Evolutionary conservation across 75 land plant genomes (phyloP).

Genomic region (Sequoia sempervirens): DNA sequence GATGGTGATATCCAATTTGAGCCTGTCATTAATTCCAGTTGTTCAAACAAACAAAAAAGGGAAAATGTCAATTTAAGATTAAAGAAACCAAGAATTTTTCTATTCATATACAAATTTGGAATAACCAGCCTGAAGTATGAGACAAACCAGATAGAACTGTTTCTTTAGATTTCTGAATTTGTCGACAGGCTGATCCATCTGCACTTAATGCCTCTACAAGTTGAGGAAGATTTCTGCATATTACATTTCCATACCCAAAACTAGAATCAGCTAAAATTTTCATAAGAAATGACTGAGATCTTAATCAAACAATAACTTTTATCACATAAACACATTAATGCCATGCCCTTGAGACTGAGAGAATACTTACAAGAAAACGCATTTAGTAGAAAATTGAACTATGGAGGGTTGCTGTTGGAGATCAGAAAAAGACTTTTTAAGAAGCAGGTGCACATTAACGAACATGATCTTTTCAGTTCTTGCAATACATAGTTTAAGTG

Average conservation of each 20-base stretch:
- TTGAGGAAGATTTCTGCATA: constrained; percentile 60
- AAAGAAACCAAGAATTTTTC: neutral
- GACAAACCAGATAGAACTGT: constrained; percentile 44
- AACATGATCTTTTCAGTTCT: neutral
- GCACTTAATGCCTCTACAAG: constrained; percentile 76
- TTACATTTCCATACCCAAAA: constrained; percentile 1
- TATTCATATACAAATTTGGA: neutral
- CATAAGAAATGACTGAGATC: neutral
- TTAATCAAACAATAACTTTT: neutral
- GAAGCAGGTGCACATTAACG: neutral
- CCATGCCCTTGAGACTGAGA: neutral
- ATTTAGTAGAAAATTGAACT: neutral
- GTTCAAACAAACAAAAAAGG: neutral
- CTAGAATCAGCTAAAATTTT: neutral
- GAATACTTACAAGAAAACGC: neutral
- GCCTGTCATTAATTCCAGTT: constrained; percentile 27
- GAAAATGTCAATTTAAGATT: neutral
- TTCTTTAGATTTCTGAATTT: constrained; percentile 49
- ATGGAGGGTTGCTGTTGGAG: neutral
- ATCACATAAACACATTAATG: neutral
- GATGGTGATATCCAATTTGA: constrained; percentile 72
- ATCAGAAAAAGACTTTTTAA: neutral
- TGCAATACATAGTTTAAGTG: too few species aligned
- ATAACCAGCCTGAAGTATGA: neutral
- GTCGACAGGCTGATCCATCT: constrained; percentile 70